These are phyloP conservation scores for Ananas comosus DNA, from an alignment of 176 grass and related monocot species.

Conservation along the genomic window DNA sequence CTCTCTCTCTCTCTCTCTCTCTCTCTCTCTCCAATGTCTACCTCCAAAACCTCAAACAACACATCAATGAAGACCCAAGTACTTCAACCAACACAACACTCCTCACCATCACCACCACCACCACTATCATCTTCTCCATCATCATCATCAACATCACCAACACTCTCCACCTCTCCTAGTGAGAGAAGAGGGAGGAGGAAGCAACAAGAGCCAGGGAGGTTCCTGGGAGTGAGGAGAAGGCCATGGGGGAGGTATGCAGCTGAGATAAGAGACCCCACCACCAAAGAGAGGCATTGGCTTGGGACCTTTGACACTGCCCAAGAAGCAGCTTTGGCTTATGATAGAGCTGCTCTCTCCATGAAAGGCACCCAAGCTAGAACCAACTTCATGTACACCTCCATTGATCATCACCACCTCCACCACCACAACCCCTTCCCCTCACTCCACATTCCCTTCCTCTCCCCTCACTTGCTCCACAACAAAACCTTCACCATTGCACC, in stretches of 20 bases:
- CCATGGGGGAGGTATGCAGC: slow-evolving; percentile 53
- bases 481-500: slow-evolving; percentile 9
- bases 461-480: slow-evolving; percentile 25
- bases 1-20: background rate
- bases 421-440: slow-evolving; percentile 37
- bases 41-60: background rate
- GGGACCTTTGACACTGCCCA: slow-evolving; percentile 98
- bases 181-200: slow-evolving; percentile 13
- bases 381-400: slow-evolving; percentile 78
- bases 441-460: slow-evolving; percentile 65
- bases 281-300: slow-evolving; percentile 95
- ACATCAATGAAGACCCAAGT: no score
- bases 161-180: background rate
- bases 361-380: slow-evolving; percentile 94
- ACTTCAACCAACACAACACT: background rate
- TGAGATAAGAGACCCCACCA: slow-evolving; percentile 93
- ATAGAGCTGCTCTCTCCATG: slow-evolving; percentile 93
- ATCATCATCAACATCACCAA: slow-evolving; percentile 2
- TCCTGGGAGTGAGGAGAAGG: slow-evolving; percentile 13
- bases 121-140: background rate
- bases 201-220: slow-evolving; percentile 7
- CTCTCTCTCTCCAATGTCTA: background rate
- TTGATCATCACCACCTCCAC: slow-evolving; percentile 25
- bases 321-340: slow-evolving; percentile 95
- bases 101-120: background rate